Evolutionary conservation across 2,329 filamentous ascomycete species (phyloP).

Genomic region (Cladophialophora chaetospira): DNA sequence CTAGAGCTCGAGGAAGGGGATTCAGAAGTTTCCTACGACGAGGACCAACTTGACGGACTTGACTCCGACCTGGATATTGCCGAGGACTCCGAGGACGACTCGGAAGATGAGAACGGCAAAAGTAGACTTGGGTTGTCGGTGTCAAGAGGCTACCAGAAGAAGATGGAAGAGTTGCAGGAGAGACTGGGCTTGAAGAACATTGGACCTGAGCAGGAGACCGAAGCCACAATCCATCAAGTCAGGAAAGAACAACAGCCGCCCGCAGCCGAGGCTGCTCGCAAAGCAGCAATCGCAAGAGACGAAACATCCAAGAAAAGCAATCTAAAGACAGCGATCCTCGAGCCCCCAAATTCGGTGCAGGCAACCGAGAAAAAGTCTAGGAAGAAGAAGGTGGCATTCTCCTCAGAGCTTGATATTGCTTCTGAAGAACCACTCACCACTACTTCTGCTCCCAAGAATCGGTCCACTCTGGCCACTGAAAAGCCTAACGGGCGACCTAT

Average conservation of each 20-base stretch:
- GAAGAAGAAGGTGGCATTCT: constrained; percentile 80
- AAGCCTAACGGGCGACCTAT: constrained; percentile 34
- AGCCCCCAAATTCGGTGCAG: not conserved
- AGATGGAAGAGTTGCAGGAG: constrained; percentile 84
- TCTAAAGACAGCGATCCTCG: constrained; percentile 14
- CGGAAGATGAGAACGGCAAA: constrained; percentile 76
- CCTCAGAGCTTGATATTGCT: constrained; percentile 71
- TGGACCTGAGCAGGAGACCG: constrained; percentile 48
- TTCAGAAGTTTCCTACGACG: constrained; percentile 51
- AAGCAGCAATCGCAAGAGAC: constrained; percentile 26
- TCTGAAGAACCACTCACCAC: constrained; percentile 28
- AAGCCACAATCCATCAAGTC: constrained; percentile 3
- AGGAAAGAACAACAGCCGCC: constrained; percentile 20
- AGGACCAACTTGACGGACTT: constrained; percentile 51
- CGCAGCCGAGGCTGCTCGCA: constrained; percentile 35
- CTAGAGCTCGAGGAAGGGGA: constrained; percentile 74
- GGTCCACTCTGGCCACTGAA: not conserved
- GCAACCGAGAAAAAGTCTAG: constrained; percentile 37
- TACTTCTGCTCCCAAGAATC: constrained; percentile 21
- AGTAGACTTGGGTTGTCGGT: constrained; percentile 56
- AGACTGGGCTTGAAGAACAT: constrained; percentile 67
- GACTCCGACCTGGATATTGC: constrained; percentile 42
- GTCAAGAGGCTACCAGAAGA: constrained; percentile 63
- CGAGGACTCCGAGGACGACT: constrained; percentile 62
- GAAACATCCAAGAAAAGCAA: constrained; percentile 24